These are phyloP conservation scores for Tardiomyces blankii DNA, from an alignment of 1,139 yeast genomes.

Conservation along the genomic window DNA sequence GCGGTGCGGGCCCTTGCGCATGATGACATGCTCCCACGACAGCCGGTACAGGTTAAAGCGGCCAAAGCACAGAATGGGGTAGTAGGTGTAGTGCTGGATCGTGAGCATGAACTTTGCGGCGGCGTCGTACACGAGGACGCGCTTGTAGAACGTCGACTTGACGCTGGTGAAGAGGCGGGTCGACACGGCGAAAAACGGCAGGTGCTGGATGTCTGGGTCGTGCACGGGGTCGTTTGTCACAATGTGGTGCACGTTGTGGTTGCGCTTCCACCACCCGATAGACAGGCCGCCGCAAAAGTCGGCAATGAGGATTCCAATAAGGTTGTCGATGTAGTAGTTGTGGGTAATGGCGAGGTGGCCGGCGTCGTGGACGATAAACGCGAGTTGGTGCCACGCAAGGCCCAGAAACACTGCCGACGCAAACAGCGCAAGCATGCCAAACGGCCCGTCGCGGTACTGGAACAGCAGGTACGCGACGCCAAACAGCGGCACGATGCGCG, in stretches of 20 bases:
- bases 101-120: constrained; percentile 48
- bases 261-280: constrained; percentile 90
- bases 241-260: constrained; percentile 83
- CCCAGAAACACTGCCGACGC: constrained; percentile 61
- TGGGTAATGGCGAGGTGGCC: constrained; percentile 82
- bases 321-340: constrained; percentile 64
- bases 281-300: constrained; percentile 81
- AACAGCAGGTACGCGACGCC: constrained; percentile 39
- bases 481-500: constrained; percentile 43
- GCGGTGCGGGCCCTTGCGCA: constrained; percentile 64
- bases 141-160: constrained; percentile 72
- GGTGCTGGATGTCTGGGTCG: constrained; percentile 89
- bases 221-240: constrained; percentile 86
- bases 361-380: constrained; percentile 83
- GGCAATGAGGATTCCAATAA: constrained; percentile 64
- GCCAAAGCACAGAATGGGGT: constrained; percentile 73
- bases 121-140: constrained; percentile 52
- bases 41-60: constrained; percentile 74
- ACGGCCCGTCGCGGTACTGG: constrained; percentile 8
- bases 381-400: constrained; percentile 80
- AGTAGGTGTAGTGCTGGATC: constrained; percentile 60
- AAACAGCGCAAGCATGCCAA: constrained; percentile 21
- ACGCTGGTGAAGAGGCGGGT: constrained; percentile 54
- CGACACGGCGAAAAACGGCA: constrained; percentile 85
- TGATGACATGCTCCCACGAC: constrained; percentile 64